Conservation (phyloP, 116 monocot genomes). For the Papilionanthe hybrid region DNA sequence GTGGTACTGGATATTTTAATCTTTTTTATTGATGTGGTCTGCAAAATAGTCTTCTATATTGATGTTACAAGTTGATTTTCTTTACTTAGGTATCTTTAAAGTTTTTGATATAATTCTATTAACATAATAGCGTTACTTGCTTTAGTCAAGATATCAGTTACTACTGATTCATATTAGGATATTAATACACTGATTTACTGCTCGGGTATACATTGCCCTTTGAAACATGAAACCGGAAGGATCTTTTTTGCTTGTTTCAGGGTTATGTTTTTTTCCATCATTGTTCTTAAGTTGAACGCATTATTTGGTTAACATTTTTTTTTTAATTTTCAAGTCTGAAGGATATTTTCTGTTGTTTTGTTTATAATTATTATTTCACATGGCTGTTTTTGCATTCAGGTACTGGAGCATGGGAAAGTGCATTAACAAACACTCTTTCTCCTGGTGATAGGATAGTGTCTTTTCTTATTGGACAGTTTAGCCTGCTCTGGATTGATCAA, state of each 20-base stretch:
- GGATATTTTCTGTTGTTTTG: too few species aligned
- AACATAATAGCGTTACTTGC: too few species aligned
- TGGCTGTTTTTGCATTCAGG: constrained; percentile 34
- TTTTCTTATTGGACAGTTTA: constrained; percentile 84
- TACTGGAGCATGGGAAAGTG: constrained; percentile 97
- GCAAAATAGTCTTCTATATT: too few species aligned
- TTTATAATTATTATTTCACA: not conserved
- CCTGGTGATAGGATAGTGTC: constrained; percentile 77
- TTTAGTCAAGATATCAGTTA: too few species aligned
- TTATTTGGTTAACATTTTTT: not conserved
- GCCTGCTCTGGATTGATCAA: constrained; percentile 90
- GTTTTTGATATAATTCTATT: not conserved
- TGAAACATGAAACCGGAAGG: not conserved
- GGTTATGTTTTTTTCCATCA: not conserved
- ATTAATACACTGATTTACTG: not conserved
- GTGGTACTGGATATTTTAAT: too few species aligned
- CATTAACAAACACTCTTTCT: constrained; percentile 87
- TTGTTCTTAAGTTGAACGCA: not conserved
- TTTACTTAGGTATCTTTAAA: not conserved
- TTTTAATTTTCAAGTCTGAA: not conserved
- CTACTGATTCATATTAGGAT: not conserved
- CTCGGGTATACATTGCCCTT: not conserved
- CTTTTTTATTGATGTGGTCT: too few species aligned
- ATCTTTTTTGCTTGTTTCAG: not conserved
- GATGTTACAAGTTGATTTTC: too few species aligned